Evolutionary conservation across 164 flowering plant species (phyloP), one percentile per base, ranked within the genome.

Genomic region (Protea cynaroides): DNA sequence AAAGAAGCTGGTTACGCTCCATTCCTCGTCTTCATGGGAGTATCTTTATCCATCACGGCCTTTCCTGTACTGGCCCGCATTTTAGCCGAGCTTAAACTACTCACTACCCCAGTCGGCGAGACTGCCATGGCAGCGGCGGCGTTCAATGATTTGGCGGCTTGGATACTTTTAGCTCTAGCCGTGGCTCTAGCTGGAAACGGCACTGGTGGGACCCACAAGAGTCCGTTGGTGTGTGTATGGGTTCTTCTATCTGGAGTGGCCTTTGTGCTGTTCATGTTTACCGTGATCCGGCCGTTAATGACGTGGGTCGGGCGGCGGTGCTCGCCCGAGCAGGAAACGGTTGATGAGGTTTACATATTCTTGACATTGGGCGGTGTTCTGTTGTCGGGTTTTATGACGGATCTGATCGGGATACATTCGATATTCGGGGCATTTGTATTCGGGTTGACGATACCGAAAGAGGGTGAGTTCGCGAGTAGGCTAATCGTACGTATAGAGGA

Each of bases 211-310:
- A 6, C 47, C n/a, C 63, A 61, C 53, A 65, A 71, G 66, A 70
- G 65, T 38, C 75, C 75, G 19, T 38, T 76, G 24, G 38, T 66
- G 2, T 58, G 73, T 4, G 8, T 76, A 7, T 75, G 73, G 72
- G 69, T 75, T 19, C 65, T 75, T 17, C 73, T 87, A 18, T 81
- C 81, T 0, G 87, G 88, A 0, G 67, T 68, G 8, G 86, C 69
- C 0, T 87, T 87, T 50, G 90, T 90, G 1, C 69, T 43, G 11
- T 80, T 82, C 73, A 76, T 79, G 84, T 24, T 90, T 64, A 7
- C 75, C 0, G 75, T 65, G 0, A 58, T 87, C 21, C 74, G 79
- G 25, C 91, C 87, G 7, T 73, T 55, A 1, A 80, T 90, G 85
- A 67, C 53, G 0, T 76, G 84, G 82, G 72, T 84, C 18, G 80